phyloP scores from a whole-genome alignment of 352 stramenopile species.

The Pythium coloratum region DNA sequence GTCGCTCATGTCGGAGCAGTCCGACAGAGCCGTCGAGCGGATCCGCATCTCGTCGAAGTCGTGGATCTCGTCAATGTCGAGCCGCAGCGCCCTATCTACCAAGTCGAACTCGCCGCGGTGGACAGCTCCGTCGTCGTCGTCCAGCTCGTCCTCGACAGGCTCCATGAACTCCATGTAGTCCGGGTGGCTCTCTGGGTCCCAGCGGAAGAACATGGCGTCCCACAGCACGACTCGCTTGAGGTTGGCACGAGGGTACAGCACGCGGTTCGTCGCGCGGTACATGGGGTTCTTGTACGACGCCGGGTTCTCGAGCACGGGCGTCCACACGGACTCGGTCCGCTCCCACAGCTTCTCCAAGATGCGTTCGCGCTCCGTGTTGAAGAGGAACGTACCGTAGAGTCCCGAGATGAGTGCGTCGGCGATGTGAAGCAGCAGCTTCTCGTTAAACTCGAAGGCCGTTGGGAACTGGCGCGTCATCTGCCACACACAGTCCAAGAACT shows the following conservation, averaged over 20 bases:
- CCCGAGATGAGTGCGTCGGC: constrained; percentile 78
- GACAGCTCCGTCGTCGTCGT: constrained; percentile 29
- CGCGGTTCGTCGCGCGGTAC: constrained; percentile 76
- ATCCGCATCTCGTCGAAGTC: constrained; percentile 77
- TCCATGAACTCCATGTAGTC: constrained; percentile 90
- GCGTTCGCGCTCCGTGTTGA: constrained; percentile 83
- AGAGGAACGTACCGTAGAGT: constrained; percentile 82
- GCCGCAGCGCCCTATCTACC: constrained; percentile 62
- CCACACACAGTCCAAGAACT: constrained; percentile 88
- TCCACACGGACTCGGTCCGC: constrained; percentile 84
- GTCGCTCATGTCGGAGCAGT: constrained; percentile 84
- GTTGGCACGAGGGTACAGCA: constrained; percentile 85
- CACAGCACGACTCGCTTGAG: constrained; percentile 85
- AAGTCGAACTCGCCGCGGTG: constrained; percentile 42
- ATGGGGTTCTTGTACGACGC: constrained; percentile 69
- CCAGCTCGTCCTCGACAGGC: constrained; percentile 40
- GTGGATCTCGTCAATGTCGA: constrained; percentile 83
- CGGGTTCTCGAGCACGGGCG: constrained; percentile 68
- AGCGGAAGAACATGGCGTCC: constrained; percentile 87
- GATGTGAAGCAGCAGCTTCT: constrained; percentile 82
- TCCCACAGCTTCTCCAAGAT: constrained; percentile 86
- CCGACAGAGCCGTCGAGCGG: constrained; percentile 52
- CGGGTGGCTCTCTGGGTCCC: constrained; percentile 80
- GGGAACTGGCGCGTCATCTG: constrained; percentile 88
- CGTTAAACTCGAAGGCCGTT: constrained; percentile 89